Percentiles rank a stretch among this genome's conserved stretches.
Evolutionary conservation across 768 basidiomycete species (phyloP).

Genomic region (Boletus huronensis): DNA sequence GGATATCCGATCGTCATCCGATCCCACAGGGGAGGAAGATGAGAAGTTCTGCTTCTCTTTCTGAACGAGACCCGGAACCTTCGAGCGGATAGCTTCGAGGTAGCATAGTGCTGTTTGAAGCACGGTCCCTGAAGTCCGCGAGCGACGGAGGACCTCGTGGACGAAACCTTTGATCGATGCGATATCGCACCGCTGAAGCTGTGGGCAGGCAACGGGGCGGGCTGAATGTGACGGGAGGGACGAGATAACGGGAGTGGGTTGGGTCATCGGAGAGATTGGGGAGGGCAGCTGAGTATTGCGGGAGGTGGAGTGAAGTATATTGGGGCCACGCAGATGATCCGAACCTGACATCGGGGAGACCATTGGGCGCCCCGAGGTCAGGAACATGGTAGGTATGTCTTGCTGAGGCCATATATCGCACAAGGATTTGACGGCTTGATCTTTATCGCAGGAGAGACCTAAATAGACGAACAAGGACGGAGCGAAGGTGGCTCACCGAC

Average conservation of each 20-base stretch:
- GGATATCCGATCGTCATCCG: conserved; percentile 41
- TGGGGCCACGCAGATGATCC: conserved; percentile 5
- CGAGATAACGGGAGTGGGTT: conserved; percentile 30
- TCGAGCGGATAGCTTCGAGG: conserved; percentile 74
- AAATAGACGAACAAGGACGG: conserved; percentile 6
- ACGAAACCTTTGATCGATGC: conserved; percentile 75
- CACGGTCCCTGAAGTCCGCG: conserved; percentile 77
- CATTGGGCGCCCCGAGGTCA: conserved; percentile 35
- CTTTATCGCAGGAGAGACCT: conserved; percentile 35
- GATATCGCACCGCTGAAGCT: conserved; percentile 32
- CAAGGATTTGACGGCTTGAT: conserved; percentile 75
- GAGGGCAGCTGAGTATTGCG: conserved; percentile 49
- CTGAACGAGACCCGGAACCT: conserved; percentile 58
- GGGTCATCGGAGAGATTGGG: conserved; percentile 49
- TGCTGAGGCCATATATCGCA: conserved; percentile 80
- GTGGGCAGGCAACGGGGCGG: conserved; percentile 13
- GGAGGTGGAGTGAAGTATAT: conserved; percentile 1
- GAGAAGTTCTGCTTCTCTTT: conserved; percentile 48
- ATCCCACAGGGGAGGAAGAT: conserved; percentile 39
- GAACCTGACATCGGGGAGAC: conserved; percentile 13
- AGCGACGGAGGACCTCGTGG: conserved; percentile 84
- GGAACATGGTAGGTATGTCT: conserved; percentile 62
- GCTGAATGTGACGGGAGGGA: conserved; percentile 29
- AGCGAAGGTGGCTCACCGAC: conserved; percentile 53
- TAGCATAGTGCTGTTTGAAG: conserved; percentile 88